A percentile compares a stretch with the other conserved stretches of the same genome.
Evolutionary conservation across 2,329 filamentous ascomycete species (phyloP).

Genomic region (Aspergillus tamarii): DNA sequence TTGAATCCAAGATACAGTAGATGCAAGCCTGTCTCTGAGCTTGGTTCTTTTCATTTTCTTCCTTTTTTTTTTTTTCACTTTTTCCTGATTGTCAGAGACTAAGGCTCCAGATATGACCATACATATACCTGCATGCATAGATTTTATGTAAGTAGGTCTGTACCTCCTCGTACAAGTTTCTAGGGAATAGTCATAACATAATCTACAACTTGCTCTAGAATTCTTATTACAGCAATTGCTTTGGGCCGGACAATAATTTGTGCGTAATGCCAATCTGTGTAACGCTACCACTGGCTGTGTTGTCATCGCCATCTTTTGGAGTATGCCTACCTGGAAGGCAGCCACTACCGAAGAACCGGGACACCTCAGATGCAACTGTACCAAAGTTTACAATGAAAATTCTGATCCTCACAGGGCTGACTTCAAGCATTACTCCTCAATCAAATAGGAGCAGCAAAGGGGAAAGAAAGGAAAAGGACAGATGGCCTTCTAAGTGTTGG

Average conservation of each 20-base stretch:
- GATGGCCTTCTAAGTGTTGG: background rate
- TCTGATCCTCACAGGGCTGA: background rate
- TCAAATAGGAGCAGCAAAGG: background rate
- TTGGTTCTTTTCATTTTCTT: background rate
- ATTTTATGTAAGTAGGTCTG: background rate
- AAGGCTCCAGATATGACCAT: background rate
- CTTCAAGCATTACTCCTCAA: background rate
- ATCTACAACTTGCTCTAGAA: background rate
- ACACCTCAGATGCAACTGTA: background rate
- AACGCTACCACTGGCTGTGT: conserved; percentile 2
- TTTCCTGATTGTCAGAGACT: background rate
- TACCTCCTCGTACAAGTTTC: background rate
- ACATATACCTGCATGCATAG: background rate
- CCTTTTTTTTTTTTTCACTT: background rate
- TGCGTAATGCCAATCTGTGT: conserved; percentile 6
- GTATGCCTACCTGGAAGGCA: background rate
- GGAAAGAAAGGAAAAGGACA: background rate
- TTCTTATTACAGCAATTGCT: background rate
- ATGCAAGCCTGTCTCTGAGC: background rate
- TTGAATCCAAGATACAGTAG: background rate
- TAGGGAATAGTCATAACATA: background rate
- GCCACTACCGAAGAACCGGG: background rate
- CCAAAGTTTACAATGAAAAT: background rate
- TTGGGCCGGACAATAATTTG: conserved; percentile 3
- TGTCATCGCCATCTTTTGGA: background rate